phyloP scores from a whole-genome alignment of 2,329 filamentous ascomycete genomes.

The Ophiostoma novo-ulmi region DNA sequence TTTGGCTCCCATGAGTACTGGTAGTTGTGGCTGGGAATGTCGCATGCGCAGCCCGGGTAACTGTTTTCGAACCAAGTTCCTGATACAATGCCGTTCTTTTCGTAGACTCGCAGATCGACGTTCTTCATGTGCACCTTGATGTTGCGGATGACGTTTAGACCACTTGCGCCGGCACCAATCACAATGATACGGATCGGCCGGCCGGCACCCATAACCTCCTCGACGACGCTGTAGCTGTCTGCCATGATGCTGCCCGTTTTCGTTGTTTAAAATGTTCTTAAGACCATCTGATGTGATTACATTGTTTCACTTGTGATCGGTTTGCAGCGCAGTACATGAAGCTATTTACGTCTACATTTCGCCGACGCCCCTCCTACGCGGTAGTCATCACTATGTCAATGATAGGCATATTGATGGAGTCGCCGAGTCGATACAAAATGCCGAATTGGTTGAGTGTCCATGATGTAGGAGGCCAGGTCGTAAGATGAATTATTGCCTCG shows the following conservation, averaged over 20 bases:
- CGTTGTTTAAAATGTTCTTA: not conserved
- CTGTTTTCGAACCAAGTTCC: constrained; percentile 28
- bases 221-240: constrained; percentile 19
- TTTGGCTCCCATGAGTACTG: constrained; percentile 26
- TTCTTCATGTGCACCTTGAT: constrained; percentile 23
- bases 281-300: not conserved
- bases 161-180: constrained; percentile 40
- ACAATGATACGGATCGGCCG: constrained; percentile 34
- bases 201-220: constrained; percentile 18
- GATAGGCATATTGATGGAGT: not conserved
- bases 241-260: not conserved
- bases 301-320: not conserved
- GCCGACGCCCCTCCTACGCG: not conserved
- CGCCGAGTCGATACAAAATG: not conserved
- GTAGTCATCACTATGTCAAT: not conserved
- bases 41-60: constrained; percentile 28
- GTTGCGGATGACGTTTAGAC: constrained; percentile 21
- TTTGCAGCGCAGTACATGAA: not conserved
- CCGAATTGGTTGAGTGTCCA: not conserved
- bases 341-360: not conserved
- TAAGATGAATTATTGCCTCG: not conserved
- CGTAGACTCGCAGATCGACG: constrained; percentile 26
- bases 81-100: constrained; percentile 24
- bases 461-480: not conserved
- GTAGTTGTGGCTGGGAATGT: constrained; percentile 27